These are phyloP conservation scores for Cordia subcordata DNA, from an alignment of 257 asterid genomes.

Conservation along the genomic window DNA sequence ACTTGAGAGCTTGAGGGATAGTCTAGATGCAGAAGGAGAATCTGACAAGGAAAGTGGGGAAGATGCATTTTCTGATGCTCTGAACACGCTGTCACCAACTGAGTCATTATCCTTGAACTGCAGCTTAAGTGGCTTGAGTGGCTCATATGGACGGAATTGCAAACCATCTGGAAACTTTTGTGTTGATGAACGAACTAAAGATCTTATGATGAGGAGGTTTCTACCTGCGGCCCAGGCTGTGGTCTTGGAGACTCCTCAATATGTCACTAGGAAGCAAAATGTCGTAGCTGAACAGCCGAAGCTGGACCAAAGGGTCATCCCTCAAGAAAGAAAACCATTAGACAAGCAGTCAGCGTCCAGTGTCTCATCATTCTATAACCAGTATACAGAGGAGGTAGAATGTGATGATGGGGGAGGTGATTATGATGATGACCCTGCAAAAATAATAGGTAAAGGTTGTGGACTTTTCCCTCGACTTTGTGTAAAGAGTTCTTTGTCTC, in stretches of 20 bases:
- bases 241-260: constrained; percentile 62
- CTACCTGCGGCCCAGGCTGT: constrained; percentile 91
- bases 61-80: constrained; percentile 55
- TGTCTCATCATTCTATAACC: constrained; percentile 27
- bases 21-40: constrained; percentile 50
- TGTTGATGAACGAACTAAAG: constrained; percentile 58
- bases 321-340: constrained; percentile 52
- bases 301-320: constrained; percentile 40
- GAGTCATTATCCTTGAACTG: constrained; percentile 54
- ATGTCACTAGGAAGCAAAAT: constrained; percentile 42
- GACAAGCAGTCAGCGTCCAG: constrained; percentile 34
- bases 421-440: constrained; percentile 29
- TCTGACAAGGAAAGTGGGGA: constrained; percentile 50
- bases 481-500: constrained; percentile 67
- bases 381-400: constrained; percentile 37
- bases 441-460: constrained; percentile 65
- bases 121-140: constrained; percentile 71
- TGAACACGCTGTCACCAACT: constrained; percentile 40
- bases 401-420: constrained; percentile 46
- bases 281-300: constrained; percentile 38
- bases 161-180: constrained; percentile 55
- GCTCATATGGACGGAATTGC: constrained; percentile 36
- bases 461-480: constrained; percentile 74
- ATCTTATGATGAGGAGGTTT: constrained; percentile 85
- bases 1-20: constrained; percentile 60